Percentiles rank a stretch among this genome's conserved stretches.
phyloP scores from a whole-genome alignment of 2,329 filamentous ascomycete species.

The Aotearoamyces nothofagi region DNA sequence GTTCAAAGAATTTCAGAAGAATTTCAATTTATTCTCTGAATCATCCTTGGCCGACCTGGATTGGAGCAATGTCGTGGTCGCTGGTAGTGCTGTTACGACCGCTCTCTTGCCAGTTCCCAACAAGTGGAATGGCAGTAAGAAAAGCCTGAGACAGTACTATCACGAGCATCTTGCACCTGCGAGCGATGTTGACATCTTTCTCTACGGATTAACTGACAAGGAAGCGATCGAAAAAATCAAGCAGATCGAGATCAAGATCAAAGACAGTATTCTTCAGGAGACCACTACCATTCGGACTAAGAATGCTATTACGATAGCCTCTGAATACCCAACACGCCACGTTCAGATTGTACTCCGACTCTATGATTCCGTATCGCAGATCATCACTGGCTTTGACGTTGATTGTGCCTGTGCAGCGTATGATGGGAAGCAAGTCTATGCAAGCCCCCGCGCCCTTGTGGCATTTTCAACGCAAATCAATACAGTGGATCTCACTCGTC shows the following conservation, averaged over 20 bases:
- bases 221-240: conserved; percentile 73
- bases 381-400: conserved; percentile 78
- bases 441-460: conserved; percentile 59
- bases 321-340: conserved; percentile 70
- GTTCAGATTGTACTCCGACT: conserved; percentile 73
- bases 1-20: conserved; percentile 57
- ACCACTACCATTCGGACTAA: conserved; percentile 75
- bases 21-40: conserved; percentile 74
- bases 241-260: conserved; percentile 60
- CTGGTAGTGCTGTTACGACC: conserved; percentile 70
- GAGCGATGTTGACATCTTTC: conserved; percentile 75
- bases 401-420: conserved; percentile 73
- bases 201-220: conserved; percentile 66
- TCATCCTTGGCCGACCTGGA: conserved; percentile 60
- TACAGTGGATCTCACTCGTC: conserved; percentile 60
- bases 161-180: conserved; percentile 70
- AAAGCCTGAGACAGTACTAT: conserved; percentile 55
- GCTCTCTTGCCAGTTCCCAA: conserved; percentile 57
- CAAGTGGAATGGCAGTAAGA: conserved; percentile 45
- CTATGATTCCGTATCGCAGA: conserved; percentile 72
- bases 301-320: conserved; percentile 74
- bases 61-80: conserved; percentile 71
- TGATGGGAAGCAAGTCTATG: conserved; percentile 67
- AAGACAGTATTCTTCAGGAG: conserved; percentile 66
- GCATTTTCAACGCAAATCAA: conserved; percentile 76